phyloP scores from a whole-genome alignment of 2,329 filamentous ascomycete species.

The Penicillium sp. region DNA sequence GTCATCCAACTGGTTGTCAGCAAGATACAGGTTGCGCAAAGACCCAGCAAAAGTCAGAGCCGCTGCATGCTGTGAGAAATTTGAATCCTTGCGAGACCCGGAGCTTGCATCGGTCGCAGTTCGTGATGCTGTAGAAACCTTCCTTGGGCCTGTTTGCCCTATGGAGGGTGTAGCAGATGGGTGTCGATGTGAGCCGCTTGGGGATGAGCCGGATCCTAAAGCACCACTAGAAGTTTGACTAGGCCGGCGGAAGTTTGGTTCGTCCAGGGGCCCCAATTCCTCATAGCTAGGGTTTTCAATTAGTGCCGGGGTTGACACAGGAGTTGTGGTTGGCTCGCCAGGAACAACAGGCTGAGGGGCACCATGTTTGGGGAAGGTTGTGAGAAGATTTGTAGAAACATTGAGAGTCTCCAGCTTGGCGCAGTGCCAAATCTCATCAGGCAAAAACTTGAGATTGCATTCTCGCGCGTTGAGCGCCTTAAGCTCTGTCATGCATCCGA shows the following conservation, averaged over 20 bases:
- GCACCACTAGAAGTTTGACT: slow-evolving; percentile 80
- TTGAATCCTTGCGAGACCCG: slow-evolving; percentile 80
- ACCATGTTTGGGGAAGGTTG: slow-evolving; percentile 82
- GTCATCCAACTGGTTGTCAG: slow-evolving; percentile 91
- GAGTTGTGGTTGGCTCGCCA: slow-evolving; percentile 48
- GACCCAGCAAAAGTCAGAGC: slow-evolving; percentile 87
- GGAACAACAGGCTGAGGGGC: slow-evolving; percentile 67
- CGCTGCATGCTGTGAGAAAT: slow-evolving; percentile 73
- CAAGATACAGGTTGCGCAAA: slow-evolving; percentile 79
- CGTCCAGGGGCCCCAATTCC: slow-evolving; percentile 69
- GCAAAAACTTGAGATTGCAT: slow-evolving; percentile 88
- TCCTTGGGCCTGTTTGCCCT: slow-evolving; percentile 74
- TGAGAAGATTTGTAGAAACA: slow-evolving; percentile 90
- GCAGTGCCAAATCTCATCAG: slow-evolving; percentile 95
- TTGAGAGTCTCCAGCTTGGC: slow-evolving; percentile 88
- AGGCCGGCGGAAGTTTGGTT: slow-evolving; percentile 68
- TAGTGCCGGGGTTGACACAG: slow-evolving; percentile 50
- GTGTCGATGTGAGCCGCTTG: slow-evolving; percentile 66
- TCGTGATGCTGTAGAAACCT: slow-evolving; percentile 79
- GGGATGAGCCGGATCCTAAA: slow-evolving; percentile 74
- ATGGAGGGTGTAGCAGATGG: slow-evolving; percentile 78
- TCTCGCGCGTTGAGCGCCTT: slow-evolving; percentile 84
- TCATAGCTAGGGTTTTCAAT: slow-evolving; percentile 73
- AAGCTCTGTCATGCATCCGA: slow-evolving; percentile 83
- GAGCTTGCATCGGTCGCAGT: slow-evolving; percentile 61